Evolutionary conservation across 768 basidiomycete genomes (phyloP), one percentile per base, ranked within the genome.

Genomic region (Clavulina sp.): DNA sequence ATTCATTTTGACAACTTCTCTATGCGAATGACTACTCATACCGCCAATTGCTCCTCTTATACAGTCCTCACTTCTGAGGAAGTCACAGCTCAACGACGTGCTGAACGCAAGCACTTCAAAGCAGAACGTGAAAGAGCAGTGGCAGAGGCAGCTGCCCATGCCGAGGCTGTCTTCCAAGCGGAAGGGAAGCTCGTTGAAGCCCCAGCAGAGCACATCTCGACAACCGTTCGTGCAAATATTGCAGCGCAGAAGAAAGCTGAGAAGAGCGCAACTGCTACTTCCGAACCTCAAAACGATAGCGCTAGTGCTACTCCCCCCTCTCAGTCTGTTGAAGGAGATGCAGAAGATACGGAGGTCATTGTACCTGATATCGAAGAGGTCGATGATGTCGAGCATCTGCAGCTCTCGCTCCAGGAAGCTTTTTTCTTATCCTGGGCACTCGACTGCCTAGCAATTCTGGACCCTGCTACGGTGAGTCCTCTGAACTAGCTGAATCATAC

Each of bases 91-190:
- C 78, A 78, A 60, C 80, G 95, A 34, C 73, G 95, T 44, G 77
- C 78, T 29, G 88, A 92, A 58, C 80, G 95, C 33, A 81, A 80
- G 59, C 84, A 89, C 58, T 92, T 93, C 71, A 99, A 99, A 66
- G 70, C 81, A 34, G 88, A 93, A 61, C 79, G 95, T 60, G 91
- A 92, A 26, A 70, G 72, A 52, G 93, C 91, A 2, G 83, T 95
- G 57, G 86, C 86, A 1, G 75, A 75, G 0, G 83, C 84, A 0
- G 81, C 78, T 0, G 80, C 80, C 34, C 81, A 85, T 60, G 86
- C 84, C 4, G 86, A 89, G 60, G 70, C 68, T 1, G 74, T 81
- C 0, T 91, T 88, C 58, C 74, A 72, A 9, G 69, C 72, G 19
- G 78, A 82, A 60, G 81, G 83, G 16, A 41, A 47, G n/a, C 33